Evolutionary conservation across 2,329 filamentous ascomycete species (phyloP).

Genomic region (Oidium heveae): DNA sequence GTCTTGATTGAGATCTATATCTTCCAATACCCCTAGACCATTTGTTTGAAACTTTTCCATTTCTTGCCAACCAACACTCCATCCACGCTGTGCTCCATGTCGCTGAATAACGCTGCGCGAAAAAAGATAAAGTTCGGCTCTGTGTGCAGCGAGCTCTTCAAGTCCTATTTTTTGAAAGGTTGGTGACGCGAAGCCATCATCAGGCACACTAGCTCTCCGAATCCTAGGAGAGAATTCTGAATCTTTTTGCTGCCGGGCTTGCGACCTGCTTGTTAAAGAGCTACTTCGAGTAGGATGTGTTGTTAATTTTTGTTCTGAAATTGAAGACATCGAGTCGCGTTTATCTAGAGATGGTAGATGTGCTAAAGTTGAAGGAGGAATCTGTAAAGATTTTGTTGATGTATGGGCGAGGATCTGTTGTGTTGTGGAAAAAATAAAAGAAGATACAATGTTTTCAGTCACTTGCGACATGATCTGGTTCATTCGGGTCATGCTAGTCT

Average conservation of each 20-base stretch:
- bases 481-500: conserved; percentile 1
- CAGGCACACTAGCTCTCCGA: conserved; percentile 16
- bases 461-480: conserved; percentile 23
- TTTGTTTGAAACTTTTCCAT: conserved; percentile 21
- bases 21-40: conserved; percentile 22
- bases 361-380: conserved; percentile 31
- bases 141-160: conserved; percentile 57
- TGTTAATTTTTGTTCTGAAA: conserved; percentile 44
- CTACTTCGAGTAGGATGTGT: conserved; percentile 41
- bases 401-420: conserved; percentile 59
- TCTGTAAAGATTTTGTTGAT: conserved; percentile 38
- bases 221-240: conserved; percentile 28
- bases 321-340: conserved; percentile 33
- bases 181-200: conserved; percentile 17
- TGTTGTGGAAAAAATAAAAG: conserved; percentile 53
- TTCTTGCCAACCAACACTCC: conserved; percentile 52
- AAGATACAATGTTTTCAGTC: conserved; percentile 50
- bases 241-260: conserved; percentile 22
- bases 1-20: conserved; percentile 24
- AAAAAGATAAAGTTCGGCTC: conserved; percentile 60
- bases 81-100: conserved; percentile 43
- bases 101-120: conserved; percentile 59
- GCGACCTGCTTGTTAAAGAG: conserved; percentile 25
- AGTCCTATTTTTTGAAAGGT: conserved; percentile 37
- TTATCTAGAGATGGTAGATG: conserved; percentile 14